Base-by-base conservation (phyloP, 23 red algal genomes). In the Gracilaria domingensis region DNA sequence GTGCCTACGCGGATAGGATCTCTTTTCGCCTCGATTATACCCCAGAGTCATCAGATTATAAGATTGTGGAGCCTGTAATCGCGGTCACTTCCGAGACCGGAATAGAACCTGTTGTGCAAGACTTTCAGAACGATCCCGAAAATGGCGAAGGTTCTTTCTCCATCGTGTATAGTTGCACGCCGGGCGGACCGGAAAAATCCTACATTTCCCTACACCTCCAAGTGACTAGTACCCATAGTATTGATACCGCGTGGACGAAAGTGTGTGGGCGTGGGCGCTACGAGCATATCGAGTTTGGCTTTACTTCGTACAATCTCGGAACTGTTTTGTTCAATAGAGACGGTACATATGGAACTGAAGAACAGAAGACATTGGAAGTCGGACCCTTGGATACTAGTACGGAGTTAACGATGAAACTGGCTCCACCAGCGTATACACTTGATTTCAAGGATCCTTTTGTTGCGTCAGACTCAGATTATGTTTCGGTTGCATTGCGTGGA, bases 221-320 rank as follows among this genome's bases (percentile, higher is more conserved):
- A 32, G 56, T 94, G 37, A 88, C 83, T 4, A 44, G 75, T 16
- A 29, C 18, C 23, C 81, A 69, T 0, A 75, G 72, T 82, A n/a
- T 87, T 26, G 92, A 88, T 74, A 80, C 77, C 9, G 85, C 83
- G 28, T 94, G 92, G 92, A 61, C 34, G n/a, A 94, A 94, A 74
- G 82, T 87, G 13, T 94, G 92, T 57, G 82, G 83, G 35, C 75
- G 48, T 44, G 92, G 92, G 25, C 59, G 62, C 23, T 45, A 70
- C 32, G 64, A 66, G 65, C 76, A 94, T 55, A 38, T 94, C 8
- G 66, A 86, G 30, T 88, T 87, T 71, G 92, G 92, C 8, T 87
- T 81, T 56, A 56, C 85, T 13, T 39, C 48, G 13, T 32, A 76
- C 75, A 56, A 94, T 80, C 18, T 35, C 20, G 70, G 79, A 0